phyloP scores from a whole-genome alignment of 768 basidiomycete genomes.

The Dictyophora rubrovolvata region DNA sequence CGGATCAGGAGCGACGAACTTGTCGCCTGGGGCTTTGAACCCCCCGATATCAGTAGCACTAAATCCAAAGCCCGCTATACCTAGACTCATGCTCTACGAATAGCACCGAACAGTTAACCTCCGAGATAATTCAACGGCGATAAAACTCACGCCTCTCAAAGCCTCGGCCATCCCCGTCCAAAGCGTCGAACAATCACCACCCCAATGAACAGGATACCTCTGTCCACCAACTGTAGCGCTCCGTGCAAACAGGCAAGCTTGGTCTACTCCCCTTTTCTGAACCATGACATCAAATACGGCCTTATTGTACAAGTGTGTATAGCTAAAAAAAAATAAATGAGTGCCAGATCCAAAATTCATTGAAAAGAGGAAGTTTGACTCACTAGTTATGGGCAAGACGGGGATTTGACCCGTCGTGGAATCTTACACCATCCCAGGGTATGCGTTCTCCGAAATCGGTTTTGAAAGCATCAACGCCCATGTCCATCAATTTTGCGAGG shows the following conservation, averaged over 20 bases:
- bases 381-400: conserved; percentile 58
- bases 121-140: neutral
- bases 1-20: conserved; percentile 29
- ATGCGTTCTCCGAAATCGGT: conserved; percentile 32
- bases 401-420: conserved; percentile 24
- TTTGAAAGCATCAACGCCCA: conserved; percentile 52
- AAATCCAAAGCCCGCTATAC: conserved; percentile 59
- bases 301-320: conserved; percentile 59
- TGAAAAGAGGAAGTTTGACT: too few relatives aligned
- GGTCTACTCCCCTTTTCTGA: conserved; percentile 47
- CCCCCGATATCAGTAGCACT: conserved; percentile 72
- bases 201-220: conserved; percentile 51
- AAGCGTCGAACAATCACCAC: conserved; percentile 68
- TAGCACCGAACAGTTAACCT: neutral
- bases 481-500: conserved; percentile 38
- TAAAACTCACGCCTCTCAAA: conserved; percentile 36
- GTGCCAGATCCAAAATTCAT: too few relatives aligned
- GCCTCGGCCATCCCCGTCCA: conserved; percentile 75
- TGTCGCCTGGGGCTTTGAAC: conserved; percentile 39
- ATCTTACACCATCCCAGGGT: conserved; percentile 24
- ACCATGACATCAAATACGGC: conserved; percentile 55
- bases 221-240: conserved; percentile 63
- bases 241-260: conserved; percentile 63
- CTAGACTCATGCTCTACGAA: conserved; percentile 40
- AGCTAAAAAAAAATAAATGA: conserved; percentile 23